phyloP scores from a whole-genome alignment of 306 rosid species.

The Rosa lucieae region DNA sequence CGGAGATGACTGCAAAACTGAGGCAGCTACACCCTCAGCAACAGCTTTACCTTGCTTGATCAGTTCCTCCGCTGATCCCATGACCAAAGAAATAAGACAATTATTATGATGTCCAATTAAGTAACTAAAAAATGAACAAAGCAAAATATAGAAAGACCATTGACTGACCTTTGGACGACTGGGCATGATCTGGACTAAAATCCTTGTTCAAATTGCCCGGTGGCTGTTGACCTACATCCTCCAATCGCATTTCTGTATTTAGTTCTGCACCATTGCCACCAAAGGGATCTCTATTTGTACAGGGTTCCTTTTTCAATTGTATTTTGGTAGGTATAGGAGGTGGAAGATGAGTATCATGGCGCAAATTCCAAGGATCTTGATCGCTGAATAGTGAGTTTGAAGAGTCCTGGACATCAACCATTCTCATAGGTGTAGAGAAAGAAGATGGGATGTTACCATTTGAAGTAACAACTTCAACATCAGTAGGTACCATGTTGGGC shows the following conservation, averaged over 20 bases:
- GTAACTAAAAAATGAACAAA: conserved; percentile 17
- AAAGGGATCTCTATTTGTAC: conserved; percentile 43
- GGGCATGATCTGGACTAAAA: conserved; percentile 44
- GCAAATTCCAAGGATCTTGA: conserved; percentile 82
- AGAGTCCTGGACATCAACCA: conserved; percentile 55
- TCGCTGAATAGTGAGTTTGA: conserved; percentile 78
- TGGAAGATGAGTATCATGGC: conserved; percentile 56
- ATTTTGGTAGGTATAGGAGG: conserved; percentile 51
- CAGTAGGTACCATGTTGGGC: conserved; percentile 23
- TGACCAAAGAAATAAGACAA: conserved; percentile 25
- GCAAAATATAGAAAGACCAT: conserved; percentile 14
- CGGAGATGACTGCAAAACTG: conserved; percentile 58
- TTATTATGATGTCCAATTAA: conserved; percentile 11
- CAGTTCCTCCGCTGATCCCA: conserved; percentile 70
- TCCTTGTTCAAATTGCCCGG: conserved; percentile 42
- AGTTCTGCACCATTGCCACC: conserved; percentile 45
- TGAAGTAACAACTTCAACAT: conserved; percentile 20
- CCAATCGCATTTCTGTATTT: conserved; percentile 40
- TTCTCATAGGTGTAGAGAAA: conserved; percentile 36
- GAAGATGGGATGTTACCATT: conserved; percentile 32
- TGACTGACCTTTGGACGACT: conserved; percentile 50
- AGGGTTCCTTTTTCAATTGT: conserved; percentile 42
- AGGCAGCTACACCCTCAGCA: conserved; percentile 90
- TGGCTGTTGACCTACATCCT: conserved; percentile 44
- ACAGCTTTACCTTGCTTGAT: conserved; percentile 83